Evolutionary conservation across 257 asterid species (phyloP).

Genomic region (Craterostigma plantagineum): DNA sequence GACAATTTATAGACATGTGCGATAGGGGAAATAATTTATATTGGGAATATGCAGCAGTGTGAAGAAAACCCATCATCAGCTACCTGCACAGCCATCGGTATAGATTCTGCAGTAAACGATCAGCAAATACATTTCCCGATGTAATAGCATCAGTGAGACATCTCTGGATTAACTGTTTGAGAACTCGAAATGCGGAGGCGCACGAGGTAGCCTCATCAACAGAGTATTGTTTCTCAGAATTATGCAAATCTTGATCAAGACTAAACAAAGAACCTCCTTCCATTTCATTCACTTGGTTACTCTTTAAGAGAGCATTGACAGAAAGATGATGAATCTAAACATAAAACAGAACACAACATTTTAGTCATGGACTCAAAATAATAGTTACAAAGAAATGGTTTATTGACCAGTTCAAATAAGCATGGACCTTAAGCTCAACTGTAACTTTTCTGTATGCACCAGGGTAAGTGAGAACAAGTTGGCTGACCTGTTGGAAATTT

Average conservation of each 20-base stretch:
- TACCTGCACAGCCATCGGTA: constrained; percentile 99
- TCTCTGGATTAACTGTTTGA: constrained; percentile 84
- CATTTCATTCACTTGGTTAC: constrained; percentile 95
- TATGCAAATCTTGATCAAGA: constrained; percentile 34
- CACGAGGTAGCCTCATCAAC: constrained; percentile 69
- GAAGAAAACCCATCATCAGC: constrained; percentile 1
- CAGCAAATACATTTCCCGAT: constrained; percentile 89
- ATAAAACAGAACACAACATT: constrained; percentile 7
- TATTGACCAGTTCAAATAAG: constrained; percentile 7
- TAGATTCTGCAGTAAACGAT: constrained; percentile 76
- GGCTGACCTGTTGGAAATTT: constrained; percentile 56
- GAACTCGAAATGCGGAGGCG: constrained; percentile 87
- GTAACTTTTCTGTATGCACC: constrained; percentile 94
- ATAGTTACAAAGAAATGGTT: not conserved
- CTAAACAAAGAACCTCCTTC: constrained; percentile 96
- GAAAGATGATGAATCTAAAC: constrained; percentile 84
- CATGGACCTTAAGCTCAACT: constrained; percentile 77
- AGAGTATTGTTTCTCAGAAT: constrained; percentile 39
- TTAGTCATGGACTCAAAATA: constrained; percentile 4
- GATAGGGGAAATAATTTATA: no score
- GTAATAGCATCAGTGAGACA: constrained; percentile 86
- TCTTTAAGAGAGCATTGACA: constrained; percentile 86
- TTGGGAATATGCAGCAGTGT: no score
- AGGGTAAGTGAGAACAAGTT: constrained; percentile 68
- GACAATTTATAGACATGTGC: no score